These are phyloP conservation scores for Neurospora discreta DNA, from an alignment of 495 filamentous ascomycete species.

Conservation along the genomic window DNA sequence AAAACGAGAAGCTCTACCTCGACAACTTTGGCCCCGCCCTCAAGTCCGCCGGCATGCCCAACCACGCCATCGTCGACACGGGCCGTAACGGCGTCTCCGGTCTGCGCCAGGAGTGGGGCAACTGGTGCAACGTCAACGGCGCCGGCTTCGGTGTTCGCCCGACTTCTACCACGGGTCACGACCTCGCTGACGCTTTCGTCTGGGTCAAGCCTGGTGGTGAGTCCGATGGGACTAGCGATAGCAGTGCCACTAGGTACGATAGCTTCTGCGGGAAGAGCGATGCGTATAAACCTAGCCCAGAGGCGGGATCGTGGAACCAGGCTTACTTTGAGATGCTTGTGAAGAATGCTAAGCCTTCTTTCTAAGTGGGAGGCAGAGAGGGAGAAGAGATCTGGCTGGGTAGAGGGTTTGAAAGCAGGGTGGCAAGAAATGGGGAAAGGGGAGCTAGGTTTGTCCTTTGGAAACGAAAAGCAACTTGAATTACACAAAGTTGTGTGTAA, in stretches of 20 bases:
- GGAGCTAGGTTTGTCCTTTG: background rate
- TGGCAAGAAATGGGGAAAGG: background rate
- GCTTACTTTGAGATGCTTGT: constrained; percentile 63
- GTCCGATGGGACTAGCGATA: constrained; percentile 64
- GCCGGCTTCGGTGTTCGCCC: constrained; percentile 66
- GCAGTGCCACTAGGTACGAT: constrained; percentile 54
- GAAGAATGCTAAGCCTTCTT: constrained; percentile 53
- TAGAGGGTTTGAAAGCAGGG: background rate
- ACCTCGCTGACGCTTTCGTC: constrained; percentile 63
- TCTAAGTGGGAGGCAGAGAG: constrained; percentile 14
- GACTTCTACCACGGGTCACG: constrained; percentile 48
- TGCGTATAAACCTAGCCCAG: constrained; percentile 55
- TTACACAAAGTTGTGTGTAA: background rate
- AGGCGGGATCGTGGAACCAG: constrained; percentile 73
- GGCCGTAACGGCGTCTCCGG: constrained; percentile 59
- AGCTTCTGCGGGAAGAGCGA: constrained; percentile 55
- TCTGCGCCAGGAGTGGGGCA: constrained; percentile 58
- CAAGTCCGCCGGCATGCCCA: constrained; percentile 49
- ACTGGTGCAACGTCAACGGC: constrained; percentile 76
- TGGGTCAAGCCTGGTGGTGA: constrained; percentile 82
- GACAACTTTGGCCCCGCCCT: constrained; percentile 55
- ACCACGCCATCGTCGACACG: constrained; percentile 64
- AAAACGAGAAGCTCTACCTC: constrained; percentile 67
- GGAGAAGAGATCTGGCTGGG: background rate
- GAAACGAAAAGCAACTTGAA: background rate